Percentiles rank a stretch among this genome's conserved stretches.
Evolutionary conservation across 352 stramenopile species (phyloP).

Genomic region (Blastocystis sp.): DNA sequence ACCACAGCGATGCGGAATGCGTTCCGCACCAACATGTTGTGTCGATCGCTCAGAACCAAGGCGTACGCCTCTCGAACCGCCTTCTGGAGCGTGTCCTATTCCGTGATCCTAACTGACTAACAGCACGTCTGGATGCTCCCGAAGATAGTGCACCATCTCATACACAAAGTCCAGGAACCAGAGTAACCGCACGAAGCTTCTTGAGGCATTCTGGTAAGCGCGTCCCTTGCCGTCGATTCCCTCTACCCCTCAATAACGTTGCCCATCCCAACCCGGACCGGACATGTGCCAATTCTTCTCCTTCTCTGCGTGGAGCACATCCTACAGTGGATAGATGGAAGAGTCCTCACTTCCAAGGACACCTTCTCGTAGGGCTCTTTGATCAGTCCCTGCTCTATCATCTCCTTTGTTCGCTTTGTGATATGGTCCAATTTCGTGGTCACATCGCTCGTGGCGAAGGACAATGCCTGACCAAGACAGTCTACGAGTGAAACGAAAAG

Average conservation of each 20-base stretch:
- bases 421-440: slow-evolving; percentile 62
- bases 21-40: slow-evolving; percentile 59
- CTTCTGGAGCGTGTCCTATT: slow-evolving; percentile 47
- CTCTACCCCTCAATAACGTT: slow-evolving; percentile 7
- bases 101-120: neutral
- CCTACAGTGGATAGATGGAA: neutral
- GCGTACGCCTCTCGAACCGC: slow-evolving; percentile 52
- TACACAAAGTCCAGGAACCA: slow-evolving; percentile 70
- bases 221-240: slow-evolving; percentile 58
- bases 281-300: slow-evolving; percentile 56
- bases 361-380: neutral
- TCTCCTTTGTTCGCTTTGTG: slow-evolving; percentile 61
- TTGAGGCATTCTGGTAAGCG: slow-evolving; percentile 52
- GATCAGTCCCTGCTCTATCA: slow-evolving; percentile 49
- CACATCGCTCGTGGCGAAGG: slow-evolving; percentile 63
- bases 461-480: slow-evolving; percentile 62
- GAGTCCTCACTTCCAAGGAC: slow-evolving; percentile 4
- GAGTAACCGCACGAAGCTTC: slow-evolving; percentile 45
- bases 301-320: slow-evolving; percentile 61
- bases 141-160: slow-evolving; percentile 61
- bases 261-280: slow-evolving; percentile 13
- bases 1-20: slow-evolving; percentile 67
- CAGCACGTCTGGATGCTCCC: slow-evolving; percentile 12
- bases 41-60: slow-evolving; percentile 30
- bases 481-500: neutral